Conservation (phyloP, 2,329 filamentous ascomycete genomes). For the Aspergillus sojae region DNA sequence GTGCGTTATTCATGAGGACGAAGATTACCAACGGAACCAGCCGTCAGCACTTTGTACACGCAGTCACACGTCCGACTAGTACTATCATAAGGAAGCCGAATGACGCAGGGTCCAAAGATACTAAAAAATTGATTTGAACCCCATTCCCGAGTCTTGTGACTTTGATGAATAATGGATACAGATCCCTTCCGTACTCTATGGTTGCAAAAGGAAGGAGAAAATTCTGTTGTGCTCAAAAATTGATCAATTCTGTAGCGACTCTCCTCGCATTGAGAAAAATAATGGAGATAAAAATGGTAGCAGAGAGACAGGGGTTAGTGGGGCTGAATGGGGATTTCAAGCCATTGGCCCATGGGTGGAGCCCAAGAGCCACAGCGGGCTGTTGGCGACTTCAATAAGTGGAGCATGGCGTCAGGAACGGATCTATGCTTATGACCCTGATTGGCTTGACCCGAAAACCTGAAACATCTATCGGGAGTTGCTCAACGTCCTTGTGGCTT, state of each 20-base stretch:
- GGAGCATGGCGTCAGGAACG: constrained; percentile 24
- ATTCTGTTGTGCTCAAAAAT: background rate
- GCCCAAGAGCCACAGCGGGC: constrained; percentile 19
- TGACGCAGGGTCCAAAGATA: background rate
- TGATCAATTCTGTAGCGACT: background rate
- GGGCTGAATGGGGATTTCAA: background rate
- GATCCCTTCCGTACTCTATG: background rate
- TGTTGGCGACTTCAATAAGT: constrained; percentile 10
- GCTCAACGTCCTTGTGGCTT: constrained; percentile 22
- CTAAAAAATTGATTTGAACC: background rate
- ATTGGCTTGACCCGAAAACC: constrained; percentile 10
- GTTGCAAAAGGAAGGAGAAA: background rate
- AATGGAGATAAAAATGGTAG: constrained; percentile 17
- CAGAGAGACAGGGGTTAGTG: constrained; percentile 22
- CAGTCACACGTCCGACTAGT: background rate
- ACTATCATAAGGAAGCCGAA: too few species aligned
- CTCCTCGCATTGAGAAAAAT: background rate
- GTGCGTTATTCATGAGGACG: background rate
- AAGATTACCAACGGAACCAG: background rate
- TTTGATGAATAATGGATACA: background rate
- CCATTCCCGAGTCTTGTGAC: background rate
- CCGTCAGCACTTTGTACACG: background rate
- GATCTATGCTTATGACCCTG: background rate
- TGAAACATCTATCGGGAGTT: constrained; percentile 25
- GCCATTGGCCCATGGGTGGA: constrained; percentile 15